Conservation (phyloP, 768 basidiomycete genomes). For the Trametes sanguinea region DNA sequence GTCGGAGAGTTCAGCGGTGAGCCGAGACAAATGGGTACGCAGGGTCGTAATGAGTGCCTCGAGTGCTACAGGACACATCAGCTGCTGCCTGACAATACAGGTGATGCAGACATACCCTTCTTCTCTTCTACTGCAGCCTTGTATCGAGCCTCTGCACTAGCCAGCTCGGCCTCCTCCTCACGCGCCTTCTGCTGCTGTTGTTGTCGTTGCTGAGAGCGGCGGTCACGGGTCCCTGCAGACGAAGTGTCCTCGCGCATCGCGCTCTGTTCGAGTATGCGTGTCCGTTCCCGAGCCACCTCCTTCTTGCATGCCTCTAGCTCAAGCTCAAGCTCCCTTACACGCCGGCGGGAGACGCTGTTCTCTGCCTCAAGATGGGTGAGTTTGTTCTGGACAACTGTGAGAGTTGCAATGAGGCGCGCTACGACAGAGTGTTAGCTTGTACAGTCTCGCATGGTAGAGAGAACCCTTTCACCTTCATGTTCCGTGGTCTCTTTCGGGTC, state of each 20-base stretch:
- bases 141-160: slow-evolving; percentile 47
- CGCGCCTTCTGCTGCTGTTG: slow-evolving; percentile 32
- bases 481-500: slow-evolving; percentile 51
- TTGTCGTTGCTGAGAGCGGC: slow-evolving; percentile 4
- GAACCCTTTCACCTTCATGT: slow-evolving; percentile 55
- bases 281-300: slow-evolving; percentile 74
- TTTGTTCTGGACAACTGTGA: slow-evolving; percentile 65
- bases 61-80: slow-evolving; percentile 51
- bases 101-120: slow-evolving; percentile 56
- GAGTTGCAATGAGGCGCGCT: slow-evolving; percentile 65
- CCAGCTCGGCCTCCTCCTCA: slow-evolving; percentile 41
- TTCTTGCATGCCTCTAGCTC: slow-evolving; percentile 83
- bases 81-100: too few species aligned
- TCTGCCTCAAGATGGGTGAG: slow-evolving; percentile 77
- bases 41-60: slow-evolving; percentile 78
- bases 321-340: slow-evolving; percentile 84
- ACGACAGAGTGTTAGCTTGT: not conserved
- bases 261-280: slow-evolving; percentile 48
- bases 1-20: slow-evolving; percentile 78
- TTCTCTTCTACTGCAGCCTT: slow-evolving; percentile 85
- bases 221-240: slow-evolving; percentile 23
- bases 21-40: slow-evolving; percentile 70
- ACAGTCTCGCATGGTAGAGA: not conserved
- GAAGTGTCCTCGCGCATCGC: slow-evolving; percentile 39
- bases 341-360: slow-evolving; percentile 75